These are phyloP conservation scores for Crithidia brevicula DNA, from an alignment of 208 protist species.

Conservation along the genomic window DNA sequence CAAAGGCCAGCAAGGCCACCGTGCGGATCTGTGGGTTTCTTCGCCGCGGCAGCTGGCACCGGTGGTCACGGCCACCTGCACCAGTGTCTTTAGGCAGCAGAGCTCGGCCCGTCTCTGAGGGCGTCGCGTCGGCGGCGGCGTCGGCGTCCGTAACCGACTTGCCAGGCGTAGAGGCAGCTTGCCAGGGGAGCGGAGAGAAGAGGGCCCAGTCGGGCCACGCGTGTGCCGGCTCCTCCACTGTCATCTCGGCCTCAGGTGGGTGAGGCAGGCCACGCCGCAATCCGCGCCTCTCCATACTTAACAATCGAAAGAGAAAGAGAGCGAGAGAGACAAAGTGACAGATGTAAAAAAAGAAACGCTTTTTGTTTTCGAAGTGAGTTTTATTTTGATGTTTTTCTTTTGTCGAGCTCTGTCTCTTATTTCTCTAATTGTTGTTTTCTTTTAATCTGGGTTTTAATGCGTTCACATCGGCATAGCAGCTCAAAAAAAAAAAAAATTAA, in stretches of 20 bases:
- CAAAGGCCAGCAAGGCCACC: constrained; percentile 23
- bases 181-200: background rate
- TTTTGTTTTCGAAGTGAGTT: too few species aligned
- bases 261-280: background rate
- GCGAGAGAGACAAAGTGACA: background rate
- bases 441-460: too few species aligned
- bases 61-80: background rate
- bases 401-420: too few species aligned
- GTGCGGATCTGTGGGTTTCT: constrained; percentile 10
- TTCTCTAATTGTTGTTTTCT: too few species aligned
- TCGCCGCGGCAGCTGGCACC: background rate
- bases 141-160: background rate
- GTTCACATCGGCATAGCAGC: too few species aligned
- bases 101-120: background rate
- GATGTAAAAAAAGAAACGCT: constrained; percentile 5
- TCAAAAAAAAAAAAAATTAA: too few species aligned
- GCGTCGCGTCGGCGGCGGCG: background rate
- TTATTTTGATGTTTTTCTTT: too few species aligned
- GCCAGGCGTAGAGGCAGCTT: background rate
- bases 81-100: background rate
- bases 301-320: constrained; percentile 14
- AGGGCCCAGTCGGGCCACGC: constrained; percentile 18
- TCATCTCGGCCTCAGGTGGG: background rate
- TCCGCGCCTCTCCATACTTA: background rate
- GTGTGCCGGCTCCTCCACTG: background rate